These are phyloP conservation scores for Favolaschia claudopus DNA, from an alignment of 768 basidiomycete species.

Conservation along the genomic window DNA sequence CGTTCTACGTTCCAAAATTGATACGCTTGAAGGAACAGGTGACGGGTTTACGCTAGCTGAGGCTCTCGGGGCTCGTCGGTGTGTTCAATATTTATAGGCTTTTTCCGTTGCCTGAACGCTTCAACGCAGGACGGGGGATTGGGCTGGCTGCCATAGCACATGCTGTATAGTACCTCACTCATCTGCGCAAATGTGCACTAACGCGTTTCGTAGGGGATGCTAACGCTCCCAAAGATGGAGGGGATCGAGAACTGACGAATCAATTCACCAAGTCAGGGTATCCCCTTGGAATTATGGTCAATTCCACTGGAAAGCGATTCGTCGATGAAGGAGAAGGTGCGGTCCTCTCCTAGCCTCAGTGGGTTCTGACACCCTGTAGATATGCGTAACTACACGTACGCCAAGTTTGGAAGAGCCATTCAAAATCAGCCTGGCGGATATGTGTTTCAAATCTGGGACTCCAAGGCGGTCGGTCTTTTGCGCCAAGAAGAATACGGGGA, in stretches of 20 bases:
- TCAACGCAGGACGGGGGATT: constrained; percentile 67
- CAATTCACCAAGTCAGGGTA: constrained; percentile 80
- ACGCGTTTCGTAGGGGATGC: constrained; percentile 64
- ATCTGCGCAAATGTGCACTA: not conserved
- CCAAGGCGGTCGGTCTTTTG: constrained; percentile 49
- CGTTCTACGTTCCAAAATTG: not conserved
- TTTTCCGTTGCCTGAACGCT: not conserved
- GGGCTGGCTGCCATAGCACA: constrained; percentile 74
- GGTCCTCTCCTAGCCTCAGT: not conserved
- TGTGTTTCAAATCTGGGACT: constrained; percentile 75
- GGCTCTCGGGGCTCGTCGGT: constrained; percentile 51
- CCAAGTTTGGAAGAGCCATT: constrained; percentile 69
- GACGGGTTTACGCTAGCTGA: constrained; percentile 66
- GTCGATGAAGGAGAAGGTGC: constrained; percentile 68
- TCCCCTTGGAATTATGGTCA: constrained; percentile 75
- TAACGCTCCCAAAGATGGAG: constrained; percentile 56
- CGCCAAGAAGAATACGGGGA: constrained; percentile 74
- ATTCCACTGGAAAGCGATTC: constrained; percentile 62
- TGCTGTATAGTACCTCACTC: constrained; percentile 16
- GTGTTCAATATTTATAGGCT: not conserved
- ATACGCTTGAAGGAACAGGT: constrained; percentile 43
- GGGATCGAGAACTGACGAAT: constrained; percentile 67
- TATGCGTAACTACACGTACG: constrained; percentile 78
- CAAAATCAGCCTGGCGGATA: constrained; percentile 63
- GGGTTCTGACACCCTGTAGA: constrained; percentile 37